Conservation (phyloP, 371 early-diverging fungal genomes). For the Mortierella sp. region DNA sequence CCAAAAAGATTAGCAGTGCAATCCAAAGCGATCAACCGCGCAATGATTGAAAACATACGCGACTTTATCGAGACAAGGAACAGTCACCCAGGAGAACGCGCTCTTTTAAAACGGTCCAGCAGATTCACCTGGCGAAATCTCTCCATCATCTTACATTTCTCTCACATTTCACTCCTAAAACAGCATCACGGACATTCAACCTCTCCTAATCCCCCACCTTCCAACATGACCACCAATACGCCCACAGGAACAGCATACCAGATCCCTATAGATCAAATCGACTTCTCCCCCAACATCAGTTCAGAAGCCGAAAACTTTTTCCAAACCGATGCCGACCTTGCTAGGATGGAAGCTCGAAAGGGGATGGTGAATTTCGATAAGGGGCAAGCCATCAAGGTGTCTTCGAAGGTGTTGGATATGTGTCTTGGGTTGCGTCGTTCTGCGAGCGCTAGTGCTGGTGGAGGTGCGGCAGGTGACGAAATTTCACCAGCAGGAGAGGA, state of each 20-base stretch:
- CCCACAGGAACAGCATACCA: constrained; percentile 10
- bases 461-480: too few species aligned
- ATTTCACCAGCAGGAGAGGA: not conserved
- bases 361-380: constrained; percentile 75
- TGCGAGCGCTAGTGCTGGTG: not conserved
- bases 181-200: not conserved
- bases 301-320: constrained; percentile 80
- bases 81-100: too few species aligned
- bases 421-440: constrained; percentile 28
- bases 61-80: not conserved
- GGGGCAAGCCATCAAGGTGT: constrained; percentile 73
- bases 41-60: not conserved
- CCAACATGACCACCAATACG: not conserved
- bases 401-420: constrained; percentile 77
- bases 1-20: not conserved
- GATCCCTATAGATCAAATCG: constrained; percentile 53
- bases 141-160: not conserved
- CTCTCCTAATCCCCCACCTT: not conserved
- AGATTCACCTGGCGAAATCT: too few species aligned
- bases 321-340: constrained; percentile 83
- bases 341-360: constrained; percentile 66
- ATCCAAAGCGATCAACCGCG: not conserved
- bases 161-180: not conserved
- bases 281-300: constrained; percentile 63
- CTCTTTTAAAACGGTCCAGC: too few species aligned